A percentile compares a stretch with the other conserved stretches of the same genome.
These are phyloP conservation scores for Globisporangium viniferum DNA, from an alignment of 352 stramenopile genomes.

Conservation along the genomic window DNA sequence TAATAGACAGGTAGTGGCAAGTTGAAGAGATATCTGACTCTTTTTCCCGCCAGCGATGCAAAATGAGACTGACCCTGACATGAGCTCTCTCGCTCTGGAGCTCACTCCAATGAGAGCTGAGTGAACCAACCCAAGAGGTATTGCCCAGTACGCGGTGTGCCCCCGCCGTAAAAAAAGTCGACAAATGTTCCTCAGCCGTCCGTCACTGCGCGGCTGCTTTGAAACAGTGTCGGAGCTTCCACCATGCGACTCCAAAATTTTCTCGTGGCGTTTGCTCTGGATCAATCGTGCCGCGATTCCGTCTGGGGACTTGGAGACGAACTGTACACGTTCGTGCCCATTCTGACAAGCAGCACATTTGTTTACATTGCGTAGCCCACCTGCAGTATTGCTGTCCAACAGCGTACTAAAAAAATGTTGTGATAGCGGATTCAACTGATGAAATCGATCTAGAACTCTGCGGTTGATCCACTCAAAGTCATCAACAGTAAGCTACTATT, in stretches of 20 bases:
- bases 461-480: background rate
- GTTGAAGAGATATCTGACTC: background rate
- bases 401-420: background rate
- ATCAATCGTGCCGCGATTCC: constrained; percentile 3
- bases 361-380: background rate
- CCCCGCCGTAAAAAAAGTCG: background rate
- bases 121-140: background rate
- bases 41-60: background rate
- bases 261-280: background rate
- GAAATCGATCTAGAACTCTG: background rate
- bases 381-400: background rate
- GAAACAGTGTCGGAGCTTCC: background rate
- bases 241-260: constrained; percentile 1
- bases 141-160: background rate
- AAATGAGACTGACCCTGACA: background rate
- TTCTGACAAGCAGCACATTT: background rate
- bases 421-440: background rate
- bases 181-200: background rate
- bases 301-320: background rate
- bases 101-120: background rate
- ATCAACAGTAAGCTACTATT: background rate
- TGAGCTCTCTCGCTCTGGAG: background rate
- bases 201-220: no score
- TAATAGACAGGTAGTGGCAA: background rate
- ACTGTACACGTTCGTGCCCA: constrained; percentile 1